Conservation (phyloP, 345 rosid genomes). For the Abelmoschus esculentus region DNA sequence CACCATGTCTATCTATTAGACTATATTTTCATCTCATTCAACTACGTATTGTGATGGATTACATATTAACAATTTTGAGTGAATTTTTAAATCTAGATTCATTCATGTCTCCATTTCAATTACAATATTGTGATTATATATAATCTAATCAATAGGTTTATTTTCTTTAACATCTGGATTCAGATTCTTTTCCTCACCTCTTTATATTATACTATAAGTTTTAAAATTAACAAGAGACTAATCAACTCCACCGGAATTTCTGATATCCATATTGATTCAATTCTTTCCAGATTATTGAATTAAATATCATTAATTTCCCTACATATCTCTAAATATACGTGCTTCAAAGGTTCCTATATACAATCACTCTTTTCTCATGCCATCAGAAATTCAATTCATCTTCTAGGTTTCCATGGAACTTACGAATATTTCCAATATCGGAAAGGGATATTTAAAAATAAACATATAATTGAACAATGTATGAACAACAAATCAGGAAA, state of each 20-base stretch:
- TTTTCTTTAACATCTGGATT: not conserved
- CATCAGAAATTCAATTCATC: not conserved
- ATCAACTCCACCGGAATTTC: not conserved
- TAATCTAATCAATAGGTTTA: not conserved
- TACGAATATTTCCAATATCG: not conserved
- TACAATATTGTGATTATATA: not conserved
- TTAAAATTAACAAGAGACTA: not conserved
- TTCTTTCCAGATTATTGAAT: not conserved
- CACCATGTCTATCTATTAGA: too few species aligned
- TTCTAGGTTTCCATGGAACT: not conserved
- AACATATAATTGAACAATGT: not conserved
- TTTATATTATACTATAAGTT: not conserved
- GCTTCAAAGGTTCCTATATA: not conserved
- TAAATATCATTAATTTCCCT: not conserved
- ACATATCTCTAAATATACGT: not conserved
- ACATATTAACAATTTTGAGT: too few species aligned
- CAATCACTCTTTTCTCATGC: not conserved
- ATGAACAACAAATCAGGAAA: not conserved
- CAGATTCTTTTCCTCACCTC: not conserved
- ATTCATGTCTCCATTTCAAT: not conserved
- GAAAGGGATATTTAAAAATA: not conserved
- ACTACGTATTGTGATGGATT: not conserved
- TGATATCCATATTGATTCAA: not conserved
- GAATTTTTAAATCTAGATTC: not conserved
- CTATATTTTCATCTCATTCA: not conserved